Base-by-base conservation (phyloP, 2,329 filamentous ascomycete species). In the Hawksworthiomyces lignivorus region DNA sequence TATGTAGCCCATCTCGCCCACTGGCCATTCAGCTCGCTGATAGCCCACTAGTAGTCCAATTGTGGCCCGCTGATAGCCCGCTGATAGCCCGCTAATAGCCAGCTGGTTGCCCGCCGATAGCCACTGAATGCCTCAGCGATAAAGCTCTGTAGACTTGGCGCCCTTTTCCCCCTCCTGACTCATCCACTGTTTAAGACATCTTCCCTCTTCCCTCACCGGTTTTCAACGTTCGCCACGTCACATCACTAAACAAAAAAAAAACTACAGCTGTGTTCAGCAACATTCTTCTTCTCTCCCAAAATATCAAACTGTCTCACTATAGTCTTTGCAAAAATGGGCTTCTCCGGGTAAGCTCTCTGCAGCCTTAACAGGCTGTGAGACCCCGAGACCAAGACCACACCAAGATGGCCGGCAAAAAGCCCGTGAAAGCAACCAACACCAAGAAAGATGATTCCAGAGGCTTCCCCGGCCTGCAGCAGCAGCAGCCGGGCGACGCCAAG, bases 391-490 rank as follows among this genome's bases (percentile, higher is more conserved):
- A 41, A 44, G 45, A 47, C 49, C 39, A 47, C 47, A 21, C 53
- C 8, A 63, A 53, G 37, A 77, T 78, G 73, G 69, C 73, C 61
- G 64, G 68, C 73, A 76, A 75, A 61, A 65, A 65, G 61, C 64
- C 68, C 50, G 64, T 64, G 43, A 61, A 56, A 43, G 19, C 45
- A 45, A 47, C n/a, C n/a, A n/a, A 43, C 44, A 43, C 30, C 33
- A 50, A 57, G 36, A 63, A 65, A 50, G 60, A 69, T 40, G 50
- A 45, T 60, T 62, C 72, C 54, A 60, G 70, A 56, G 72, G 62
- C 54, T 73, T 73, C 51, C 69, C 73, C 45, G 72, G 69, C 48
- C 66, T 75, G 50, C 60, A 43, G 29, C 35, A 42, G 36, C 35
- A 32, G 29, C 65, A 50, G 55, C 60, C 45, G 63, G 63, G 44